Evolutionary conservation across 768 basidiomycete species (phyloP).

Genomic region (Suillus americanus): DNA sequence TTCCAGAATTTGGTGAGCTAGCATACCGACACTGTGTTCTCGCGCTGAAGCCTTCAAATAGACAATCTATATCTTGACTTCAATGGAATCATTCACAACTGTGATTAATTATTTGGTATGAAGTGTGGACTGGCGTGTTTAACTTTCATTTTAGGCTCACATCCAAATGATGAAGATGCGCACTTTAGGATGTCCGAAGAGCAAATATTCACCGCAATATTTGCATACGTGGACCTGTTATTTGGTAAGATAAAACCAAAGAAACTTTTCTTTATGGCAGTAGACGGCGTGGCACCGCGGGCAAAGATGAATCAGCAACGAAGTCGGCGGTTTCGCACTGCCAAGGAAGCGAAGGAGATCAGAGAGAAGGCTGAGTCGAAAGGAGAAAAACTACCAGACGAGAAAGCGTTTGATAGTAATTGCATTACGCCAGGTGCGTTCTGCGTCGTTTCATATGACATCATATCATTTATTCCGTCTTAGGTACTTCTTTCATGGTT

Average conservation of each 20-base stretch:
- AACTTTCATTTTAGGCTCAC: conserved; percentile 57
- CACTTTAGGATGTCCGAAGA: conserved; percentile 96
- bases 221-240: conserved; percentile 94
- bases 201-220: conserved; percentile 96
- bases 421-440: conserved; percentile 93
- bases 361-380: conserved; percentile 84
- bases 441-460: background rate
- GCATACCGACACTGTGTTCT: background rate
- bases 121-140: background rate
- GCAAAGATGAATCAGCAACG: conserved; percentile 99
- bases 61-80: conserved; percentile 94
- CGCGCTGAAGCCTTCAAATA: conserved; percentile 29
- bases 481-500: conserved; percentile 95
- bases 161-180: conserved; percentile 95
- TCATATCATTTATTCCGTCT: background rate
- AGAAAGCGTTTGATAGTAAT: conserved; percentile 97
- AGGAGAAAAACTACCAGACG: conserved; percentile 88
- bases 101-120: conserved; percentile 29
- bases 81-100: conserved; percentile 90
- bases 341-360: conserved; percentile 87
- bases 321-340: conserved; percentile 89
- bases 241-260: conserved; percentile 97
- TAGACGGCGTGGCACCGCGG: conserved; percentile 95
- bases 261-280: conserved; percentile 98
- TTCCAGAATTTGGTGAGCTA: conserved; percentile 89